Conservation (phyloP, 1,139 yeast species). For the Hemisphaericaspora lyxosophila region DNA sequence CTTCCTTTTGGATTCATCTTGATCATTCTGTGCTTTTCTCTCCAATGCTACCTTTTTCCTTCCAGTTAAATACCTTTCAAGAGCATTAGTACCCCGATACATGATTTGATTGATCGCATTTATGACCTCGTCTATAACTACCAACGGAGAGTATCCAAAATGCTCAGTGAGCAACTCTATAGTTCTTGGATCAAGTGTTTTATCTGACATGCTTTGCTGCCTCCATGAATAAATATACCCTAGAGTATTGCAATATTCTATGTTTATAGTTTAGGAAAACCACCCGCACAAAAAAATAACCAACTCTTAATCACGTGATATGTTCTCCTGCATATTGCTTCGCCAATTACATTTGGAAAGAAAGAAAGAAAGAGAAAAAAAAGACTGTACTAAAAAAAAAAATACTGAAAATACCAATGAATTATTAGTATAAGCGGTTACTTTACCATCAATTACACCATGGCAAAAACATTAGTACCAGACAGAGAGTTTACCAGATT, state of each 20-base stretch:
- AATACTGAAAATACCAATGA: neutral
- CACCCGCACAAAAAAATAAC: slow-evolving; percentile 1
- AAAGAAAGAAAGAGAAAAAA: no score
- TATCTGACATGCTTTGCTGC: slow-evolving; percentile 5
- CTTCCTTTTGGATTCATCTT: slow-evolving; percentile 19
- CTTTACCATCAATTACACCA: slow-evolving; percentile 11
- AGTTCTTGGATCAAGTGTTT: slow-evolving; percentile 12
- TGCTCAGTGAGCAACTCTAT: slow-evolving; percentile 65
- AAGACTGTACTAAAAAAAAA: neutral
- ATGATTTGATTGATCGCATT: slow-evolving; percentile 84
- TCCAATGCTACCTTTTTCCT: slow-evolving; percentile 1
- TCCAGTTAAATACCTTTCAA: slow-evolving; percentile 59
- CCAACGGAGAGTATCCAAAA: slow-evolving; percentile 82
- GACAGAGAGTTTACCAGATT: slow-evolving; percentile 46
- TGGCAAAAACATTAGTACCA: slow-evolving; percentile 50
- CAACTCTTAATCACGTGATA: neutral
- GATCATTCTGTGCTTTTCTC: slow-evolving; percentile 25
- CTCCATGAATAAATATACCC: no score
- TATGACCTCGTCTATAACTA: slow-evolving; percentile 83
- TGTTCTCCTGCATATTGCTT: neutral
- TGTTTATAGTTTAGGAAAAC: slow-evolving; percentile 1
- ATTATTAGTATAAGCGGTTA: neutral
- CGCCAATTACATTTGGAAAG: slow-evolving; percentile 2
- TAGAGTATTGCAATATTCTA: no score
- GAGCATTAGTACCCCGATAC: slow-evolving; percentile 79